These are phyloP conservation scores for Monosporascus sp. DNA, from an alignment of 2,329 filamentous ascomycete genomes.

Conservation along the genomic window DNA sequence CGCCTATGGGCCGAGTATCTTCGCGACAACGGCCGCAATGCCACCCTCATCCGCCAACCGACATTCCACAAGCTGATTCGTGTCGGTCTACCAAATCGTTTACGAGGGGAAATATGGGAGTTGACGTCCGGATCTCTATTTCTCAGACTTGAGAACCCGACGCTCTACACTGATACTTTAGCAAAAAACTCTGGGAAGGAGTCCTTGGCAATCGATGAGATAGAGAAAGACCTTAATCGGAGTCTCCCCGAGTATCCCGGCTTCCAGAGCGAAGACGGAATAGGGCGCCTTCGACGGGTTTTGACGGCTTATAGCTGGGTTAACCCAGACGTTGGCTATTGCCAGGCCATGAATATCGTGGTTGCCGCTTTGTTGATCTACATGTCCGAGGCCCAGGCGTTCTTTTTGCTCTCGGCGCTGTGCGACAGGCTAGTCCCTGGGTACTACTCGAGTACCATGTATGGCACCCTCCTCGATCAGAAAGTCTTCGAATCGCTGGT, in stretches of 20 bases:
- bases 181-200: constrained; percentile 77
- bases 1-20: constrained; percentile 95
- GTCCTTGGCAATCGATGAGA: constrained; percentile 95
- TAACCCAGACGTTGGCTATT: constrained; percentile 93
- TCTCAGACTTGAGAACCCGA: constrained; percentile 78
- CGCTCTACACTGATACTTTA: constrained; percentile 77
- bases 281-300: constrained; percentile 80
- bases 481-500: constrained; percentile 96
- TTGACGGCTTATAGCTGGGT: constrained; percentile 97
- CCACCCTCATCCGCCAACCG: constrained; percentile 86
- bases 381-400: constrained; percentile 93
- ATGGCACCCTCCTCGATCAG: constrained; percentile 92
- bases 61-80: constrained; percentile 97
- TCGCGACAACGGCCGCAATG: constrained; percentile 88
- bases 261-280: constrained; percentile 94
- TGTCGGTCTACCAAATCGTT: constrained; percentile 86
- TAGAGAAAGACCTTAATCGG: constrained; percentile 95
- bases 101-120: constrained; percentile 95
- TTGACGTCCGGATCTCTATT: constrained; percentile 88
- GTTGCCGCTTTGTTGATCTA: constrained; percentile 97
- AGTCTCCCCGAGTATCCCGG: constrained; percentile 96
- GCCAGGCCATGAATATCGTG: constrained; percentile 99
- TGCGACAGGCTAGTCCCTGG: constrained; percentile 91
- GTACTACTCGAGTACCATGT: constrained; percentile 99
- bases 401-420: constrained; percentile 84